These are phyloP conservation scores for Mortierella sp. DNA, from an alignment of 371 early-diverging fungal genomes.

Conservation along the genomic window DNA sequence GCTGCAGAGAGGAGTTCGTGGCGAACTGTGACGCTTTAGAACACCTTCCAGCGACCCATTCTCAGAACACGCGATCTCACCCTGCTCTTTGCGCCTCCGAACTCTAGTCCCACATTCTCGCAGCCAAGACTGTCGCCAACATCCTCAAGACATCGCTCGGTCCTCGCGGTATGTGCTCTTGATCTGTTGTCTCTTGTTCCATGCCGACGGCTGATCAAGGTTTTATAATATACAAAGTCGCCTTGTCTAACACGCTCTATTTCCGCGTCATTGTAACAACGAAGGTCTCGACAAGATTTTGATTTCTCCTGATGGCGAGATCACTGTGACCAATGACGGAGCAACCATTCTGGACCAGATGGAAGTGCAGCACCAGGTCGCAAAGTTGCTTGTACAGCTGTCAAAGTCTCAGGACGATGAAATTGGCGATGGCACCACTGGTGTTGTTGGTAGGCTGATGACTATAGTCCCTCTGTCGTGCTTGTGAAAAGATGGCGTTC, in stretches of 20 bases:
- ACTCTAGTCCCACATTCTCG: constrained; percentile 95
- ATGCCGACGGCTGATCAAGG: too few species aligned
- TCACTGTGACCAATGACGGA: constrained; percentile 99
- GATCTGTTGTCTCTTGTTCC: neutral
- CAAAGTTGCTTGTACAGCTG: constrained; percentile 97
- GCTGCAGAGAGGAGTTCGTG: too few species aligned
- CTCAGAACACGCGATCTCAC: neutral
- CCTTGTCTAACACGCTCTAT: constrained; percentile 6
- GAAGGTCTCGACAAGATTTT: constrained; percentile 99
- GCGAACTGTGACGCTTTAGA: too few species aligned
- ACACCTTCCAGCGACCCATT: too few species aligned
- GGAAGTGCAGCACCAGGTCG: constrained; percentile 99
- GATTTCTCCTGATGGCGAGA: constrained; percentile 98
- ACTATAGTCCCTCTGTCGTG: neutral
- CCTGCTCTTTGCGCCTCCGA: neutral
- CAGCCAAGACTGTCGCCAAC: constrained; percentile 96
- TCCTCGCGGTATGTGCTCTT: constrained; percentile 85
- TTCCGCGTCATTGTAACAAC: neutral
- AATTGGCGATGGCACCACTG: constrained; percentile 99
- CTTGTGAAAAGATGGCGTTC: neutral
- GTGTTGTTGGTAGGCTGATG: constrained; percentile 89
- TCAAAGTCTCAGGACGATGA: constrained; percentile 99
- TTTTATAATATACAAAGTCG: too few species aligned
- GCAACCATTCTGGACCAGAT: constrained; percentile 99
- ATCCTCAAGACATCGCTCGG: constrained; percentile 99